Evolutionary conservation across 495 filamentous ascomycete species (phyloP).

Genomic region (Pseudevernia furfuracea): DNA sequence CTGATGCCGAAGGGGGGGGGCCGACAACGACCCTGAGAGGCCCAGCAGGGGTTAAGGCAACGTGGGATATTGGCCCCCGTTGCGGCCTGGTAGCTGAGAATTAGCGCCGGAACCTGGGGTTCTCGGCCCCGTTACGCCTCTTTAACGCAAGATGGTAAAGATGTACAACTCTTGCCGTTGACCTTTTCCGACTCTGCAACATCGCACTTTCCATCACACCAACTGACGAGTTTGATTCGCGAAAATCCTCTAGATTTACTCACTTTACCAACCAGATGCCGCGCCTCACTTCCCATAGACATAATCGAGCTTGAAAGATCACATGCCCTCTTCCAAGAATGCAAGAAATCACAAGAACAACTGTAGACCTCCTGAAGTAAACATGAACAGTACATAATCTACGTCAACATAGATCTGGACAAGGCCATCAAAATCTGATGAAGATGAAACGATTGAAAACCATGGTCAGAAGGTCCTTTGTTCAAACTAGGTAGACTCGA

Average conservation of each 20-base stretch:
- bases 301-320: not conserved
- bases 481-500: not conserved
- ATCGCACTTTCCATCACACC: constrained; percentile 3
- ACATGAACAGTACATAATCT: not conserved
- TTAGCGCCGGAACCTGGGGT: constrained; percentile 2
- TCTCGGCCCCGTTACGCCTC: not conserved
- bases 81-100: not conserved
- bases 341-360: not conserved
- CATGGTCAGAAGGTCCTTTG: not conserved
- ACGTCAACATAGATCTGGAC: not conserved
- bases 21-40: too few species aligned
- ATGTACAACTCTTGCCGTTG: constrained; percentile 1
- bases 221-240: not conserved
- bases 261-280: not conserved
- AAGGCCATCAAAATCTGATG: not conserved
- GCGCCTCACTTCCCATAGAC: not conserved
- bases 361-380: not conserved
- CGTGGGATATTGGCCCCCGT: not conserved
- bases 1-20: not conserved
- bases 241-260: not conserved
- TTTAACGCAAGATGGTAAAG: not conserved
- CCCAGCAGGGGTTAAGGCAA: not conserved
- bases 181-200: not conserved
- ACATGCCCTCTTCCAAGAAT: not conserved
- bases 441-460: not conserved